Evolutionary conservation across 2,329 filamentous ascomycete genomes (phyloP), one percentile per base, ranked within the genome.

Genomic region (Pseudodiploospora longispora): DNA sequence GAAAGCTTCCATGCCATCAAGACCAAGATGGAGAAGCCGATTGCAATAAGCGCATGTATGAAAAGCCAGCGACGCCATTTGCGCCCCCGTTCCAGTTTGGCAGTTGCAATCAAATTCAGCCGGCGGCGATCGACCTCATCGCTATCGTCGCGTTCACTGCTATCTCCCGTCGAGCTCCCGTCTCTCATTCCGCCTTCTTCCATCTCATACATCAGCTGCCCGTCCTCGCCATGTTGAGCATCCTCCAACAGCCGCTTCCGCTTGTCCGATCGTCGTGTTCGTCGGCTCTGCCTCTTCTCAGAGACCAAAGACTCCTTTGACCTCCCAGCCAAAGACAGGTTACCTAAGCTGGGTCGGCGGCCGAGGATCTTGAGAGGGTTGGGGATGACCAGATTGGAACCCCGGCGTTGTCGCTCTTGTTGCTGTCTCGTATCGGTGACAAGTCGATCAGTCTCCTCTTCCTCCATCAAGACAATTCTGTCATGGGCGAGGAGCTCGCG

Each of bases 141-240:
- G 68, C 82, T 72, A 61, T 76, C 67, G 51, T 82, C 69, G 51
- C 79, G 68, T 55, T 83, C 68, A 69, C 74, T 80, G 62, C 76
- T 82, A 1, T 76, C 73, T 32, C 78, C 78, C 0, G 78, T 81
- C 5, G 70, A 71, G 59, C 76, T 85, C 43, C 83, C 82, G 39
- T 83, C 80, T 48, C 75, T 80, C 57, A 85, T 75, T 3, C 74
- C 77, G 1, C 88, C 87, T 59, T 89, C 84, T 63, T 96, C 90
- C 84, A 91, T 87, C 66, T 93, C 86, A 61, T 87, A 90, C 82
- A 95, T 87, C 56, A 94, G 69, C 61, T 82, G 78, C 33, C 83
- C 82, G 52, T 87, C 80, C 58, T 87, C 85, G 44, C 81, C 81
- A 48, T 80, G 63, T 28, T 69, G 69, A 4, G 78, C 78, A 42